phyloP scores from a whole-genome alignment of 257 asterid species.

The Coffea canephora region DNA sequence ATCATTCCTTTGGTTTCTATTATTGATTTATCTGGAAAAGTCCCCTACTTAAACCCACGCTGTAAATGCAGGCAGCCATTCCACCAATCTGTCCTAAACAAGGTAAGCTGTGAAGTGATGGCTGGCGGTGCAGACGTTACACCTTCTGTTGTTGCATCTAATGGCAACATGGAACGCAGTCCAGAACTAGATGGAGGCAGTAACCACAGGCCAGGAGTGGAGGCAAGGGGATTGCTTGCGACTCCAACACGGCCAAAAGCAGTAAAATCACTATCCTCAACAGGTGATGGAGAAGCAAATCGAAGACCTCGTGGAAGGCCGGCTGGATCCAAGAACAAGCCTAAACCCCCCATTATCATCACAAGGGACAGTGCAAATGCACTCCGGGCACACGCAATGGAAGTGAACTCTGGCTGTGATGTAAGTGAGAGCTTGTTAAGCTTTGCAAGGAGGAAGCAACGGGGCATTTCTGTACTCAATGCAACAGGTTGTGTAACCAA shows the following conservation, averaged over 20 bases:
- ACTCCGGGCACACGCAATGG: slow-evolving; percentile 83
- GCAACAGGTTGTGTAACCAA: slow-evolving; percentile 87
- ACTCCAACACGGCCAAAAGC: slow-evolving; percentile 28
- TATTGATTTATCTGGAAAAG: slow-evolving; percentile 24
- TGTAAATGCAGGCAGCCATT: slow-evolving; percentile 9
- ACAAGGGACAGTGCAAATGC: slow-evolving; percentile 84
- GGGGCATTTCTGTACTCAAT: slow-evolving; percentile 71
- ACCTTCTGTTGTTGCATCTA: slow-evolving; percentile 22
- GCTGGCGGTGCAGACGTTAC: slow-evolving; percentile 51
- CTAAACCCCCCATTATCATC: slow-evolving; percentile 90
- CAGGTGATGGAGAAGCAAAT: slow-evolving; percentile 28
- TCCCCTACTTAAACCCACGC: slow-evolving; percentile 39
- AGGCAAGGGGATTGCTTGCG: slow-evolving; percentile 23
- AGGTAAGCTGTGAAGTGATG: slow-evolving; percentile 32
- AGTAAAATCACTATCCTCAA: slow-evolving; percentile 19
- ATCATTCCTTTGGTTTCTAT: slow-evolving; percentile 34
- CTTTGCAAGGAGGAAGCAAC: slow-evolving; percentile 64
- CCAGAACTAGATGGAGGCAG: slow-evolving; percentile 10
- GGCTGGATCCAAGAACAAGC: slow-evolving; percentile 91
- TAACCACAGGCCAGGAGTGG: slow-evolving; percentile 20
- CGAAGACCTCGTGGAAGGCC: slow-evolving; percentile 91
- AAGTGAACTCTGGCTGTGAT: slow-evolving; percentile 72
- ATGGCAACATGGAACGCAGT: slow-evolving; percentile 20
- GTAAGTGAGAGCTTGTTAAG: slow-evolving; percentile 51
- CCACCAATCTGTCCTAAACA: slow-evolving; percentile 8